Evolutionary conservation across 2,329 filamentous ascomycete genomes (phyloP).

Genomic region (Emmonsiellopsis sp.): DNA sequence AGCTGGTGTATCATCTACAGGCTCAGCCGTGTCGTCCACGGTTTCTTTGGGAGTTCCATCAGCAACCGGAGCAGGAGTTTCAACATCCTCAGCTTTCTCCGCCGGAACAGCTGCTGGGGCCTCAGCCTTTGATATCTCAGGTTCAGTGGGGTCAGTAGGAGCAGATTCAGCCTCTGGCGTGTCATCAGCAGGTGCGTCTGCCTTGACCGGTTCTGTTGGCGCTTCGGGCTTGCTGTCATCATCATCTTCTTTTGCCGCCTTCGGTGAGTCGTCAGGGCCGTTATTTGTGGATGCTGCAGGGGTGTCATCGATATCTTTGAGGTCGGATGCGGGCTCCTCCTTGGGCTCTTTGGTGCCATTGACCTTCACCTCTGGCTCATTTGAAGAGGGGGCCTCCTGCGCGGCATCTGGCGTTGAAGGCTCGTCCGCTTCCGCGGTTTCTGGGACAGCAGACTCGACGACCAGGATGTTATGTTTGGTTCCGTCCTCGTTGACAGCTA

Average conservation of each 20-base stretch:
- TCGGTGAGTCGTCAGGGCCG: background rate
- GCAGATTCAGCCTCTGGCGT: conserved; percentile 6
- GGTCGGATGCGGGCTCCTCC: conserved; percentile 6
- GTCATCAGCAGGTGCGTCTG: conserved; percentile 3
- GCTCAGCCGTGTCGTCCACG: conserved; percentile 6
- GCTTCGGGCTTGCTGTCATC: background rate
- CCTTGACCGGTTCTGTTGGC: background rate
- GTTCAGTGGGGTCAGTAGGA: conserved; percentile 3
- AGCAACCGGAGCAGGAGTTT: conserved; percentile 6
- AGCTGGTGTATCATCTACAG: conserved; percentile 4
- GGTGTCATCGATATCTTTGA: background rate
- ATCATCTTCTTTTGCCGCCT: background rate
- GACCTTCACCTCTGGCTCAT: background rate
- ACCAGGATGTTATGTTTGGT: conserved; percentile 14
- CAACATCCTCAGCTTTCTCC: conserved; percentile 3
- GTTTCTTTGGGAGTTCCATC: conserved; percentile 3
- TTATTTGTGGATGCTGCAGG: conserved; percentile 2
- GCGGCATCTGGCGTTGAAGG: background rate
- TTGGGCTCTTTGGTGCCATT: background rate
- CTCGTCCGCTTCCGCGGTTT: background rate
- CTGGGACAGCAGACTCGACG: conserved; percentile 3
- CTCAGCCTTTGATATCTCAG: conserved; percentile 1
- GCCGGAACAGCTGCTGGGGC: conserved; percentile 6
- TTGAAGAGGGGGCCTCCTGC: background rate
- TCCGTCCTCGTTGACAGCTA: conserved; percentile 17